Evolutionary conservation across 257 asterid genomes (phyloP).

Genomic region (Thymus mandschuricus): DNA sequence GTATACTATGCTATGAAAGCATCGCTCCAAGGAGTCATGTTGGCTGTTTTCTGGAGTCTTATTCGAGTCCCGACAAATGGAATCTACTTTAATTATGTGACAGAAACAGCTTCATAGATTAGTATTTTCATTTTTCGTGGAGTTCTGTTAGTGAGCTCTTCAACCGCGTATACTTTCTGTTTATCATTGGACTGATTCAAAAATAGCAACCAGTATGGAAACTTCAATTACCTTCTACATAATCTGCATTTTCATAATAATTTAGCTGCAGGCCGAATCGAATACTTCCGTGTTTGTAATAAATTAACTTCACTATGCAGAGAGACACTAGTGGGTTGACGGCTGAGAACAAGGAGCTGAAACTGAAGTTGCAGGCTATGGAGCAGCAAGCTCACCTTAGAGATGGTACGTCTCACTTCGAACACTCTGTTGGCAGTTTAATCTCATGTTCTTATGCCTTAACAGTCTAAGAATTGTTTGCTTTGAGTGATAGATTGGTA

Average conservation of each 20-base stretch:
- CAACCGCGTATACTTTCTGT: conserved; percentile 2
- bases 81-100: not conserved
- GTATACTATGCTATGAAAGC: not conserved
- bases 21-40: not conserved
- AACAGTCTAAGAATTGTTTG: not conserved
- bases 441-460: not conserved
- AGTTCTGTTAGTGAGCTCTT: not conserved
- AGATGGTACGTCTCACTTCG: conserved; percentile 62
- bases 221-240: not conserved
- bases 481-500: too few relatives aligned
- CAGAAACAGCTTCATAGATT: not conserved
- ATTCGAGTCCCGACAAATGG: not conserved
- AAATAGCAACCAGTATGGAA: not conserved
- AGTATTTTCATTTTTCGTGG: not conserved
- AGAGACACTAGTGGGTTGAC: conserved; percentile 80
- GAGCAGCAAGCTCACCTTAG: conserved; percentile 95
- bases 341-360: conserved; percentile 88
- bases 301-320: conserved; percentile 43
- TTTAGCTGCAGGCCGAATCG: not conserved
- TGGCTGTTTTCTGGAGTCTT: not conserved
- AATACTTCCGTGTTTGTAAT: not conserved
- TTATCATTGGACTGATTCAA: not conserved
- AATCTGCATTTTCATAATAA: not conserved
- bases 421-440: not conserved
- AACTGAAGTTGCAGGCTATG: conserved; percentile 76